These are phyloP conservation scores for Eucalyptus cladocalyx DNA, from an alignment of 345 rosid species.

Conservation along the genomic window DNA sequence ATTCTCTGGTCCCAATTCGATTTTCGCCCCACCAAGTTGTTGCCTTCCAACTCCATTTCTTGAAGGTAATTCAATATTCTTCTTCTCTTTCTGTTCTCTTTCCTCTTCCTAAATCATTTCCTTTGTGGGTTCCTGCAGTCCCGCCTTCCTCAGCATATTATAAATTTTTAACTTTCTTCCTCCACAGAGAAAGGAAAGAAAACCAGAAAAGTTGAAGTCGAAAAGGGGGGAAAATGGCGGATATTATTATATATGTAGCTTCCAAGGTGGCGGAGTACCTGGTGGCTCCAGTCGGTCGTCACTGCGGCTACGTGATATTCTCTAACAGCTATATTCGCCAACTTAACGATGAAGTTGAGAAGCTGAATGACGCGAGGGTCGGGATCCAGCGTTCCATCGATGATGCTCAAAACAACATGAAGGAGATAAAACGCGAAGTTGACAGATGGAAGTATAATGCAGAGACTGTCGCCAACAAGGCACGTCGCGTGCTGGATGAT, in stretches of 20 bases:
- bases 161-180: background rate
- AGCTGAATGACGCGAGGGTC: background rate
- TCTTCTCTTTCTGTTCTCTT: background rate
- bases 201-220: background rate
- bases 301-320: background rate
- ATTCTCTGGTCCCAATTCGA: too few species aligned
- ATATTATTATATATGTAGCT: background rate
- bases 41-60: too few species aligned
- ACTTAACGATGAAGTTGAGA: background rate
- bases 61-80: too few species aligned
- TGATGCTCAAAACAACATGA: too few species aligned
- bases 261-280: background rate
- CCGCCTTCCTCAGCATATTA: background rate
- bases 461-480: background rate
- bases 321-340: background rate
- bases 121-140: too few species aligned
- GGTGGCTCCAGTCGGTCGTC: background rate
- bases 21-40: too few species aligned
- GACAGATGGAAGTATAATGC: background rate
- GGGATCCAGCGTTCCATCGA: too few species aligned
- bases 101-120: background rate
- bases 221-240: background rate
- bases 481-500: fast-evolving
- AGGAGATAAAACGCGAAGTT: too few species aligned
- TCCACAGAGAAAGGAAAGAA: background rate